A percentile compares a stretch with the other conserved stretches of the same genome.
Evolutionary conservation across 768 basidiomycete genomes (phyloP).

Genomic region (Tulasnella sp.): DNA sequence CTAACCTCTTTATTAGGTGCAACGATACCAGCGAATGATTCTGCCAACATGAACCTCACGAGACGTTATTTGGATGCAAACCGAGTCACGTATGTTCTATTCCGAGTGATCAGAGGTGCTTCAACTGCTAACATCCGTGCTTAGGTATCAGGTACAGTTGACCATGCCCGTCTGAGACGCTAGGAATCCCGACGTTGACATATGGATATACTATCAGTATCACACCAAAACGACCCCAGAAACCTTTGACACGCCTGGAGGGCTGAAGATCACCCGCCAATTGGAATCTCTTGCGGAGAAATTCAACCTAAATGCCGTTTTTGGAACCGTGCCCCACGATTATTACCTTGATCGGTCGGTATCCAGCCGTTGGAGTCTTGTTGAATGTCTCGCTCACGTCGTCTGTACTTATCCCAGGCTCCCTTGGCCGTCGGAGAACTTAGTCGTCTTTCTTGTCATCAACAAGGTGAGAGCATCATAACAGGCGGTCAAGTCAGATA

Average conservation of each 20-base stretch:
- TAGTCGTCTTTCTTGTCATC: conserved; percentile 49
- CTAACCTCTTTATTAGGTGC: conserved; percentile 34
- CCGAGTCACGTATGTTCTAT: conserved; percentile 52
- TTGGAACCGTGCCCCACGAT: conserved; percentile 67
- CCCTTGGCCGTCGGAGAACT: conserved; percentile 52
- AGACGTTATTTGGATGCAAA: conserved; percentile 75
- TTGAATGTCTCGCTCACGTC: conserved; percentile 25
- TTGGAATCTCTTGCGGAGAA: conserved; percentile 41
- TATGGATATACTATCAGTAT: too few species aligned
- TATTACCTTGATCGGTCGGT: conserved; percentile 53
- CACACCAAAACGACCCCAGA: conserved; percentile 45
- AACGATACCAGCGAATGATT: conserved; percentile 29
- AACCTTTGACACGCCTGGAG: conserved; percentile 52
- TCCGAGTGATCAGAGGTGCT: background rate
- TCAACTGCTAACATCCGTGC: background rate
- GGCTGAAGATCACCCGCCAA: conserved; percentile 43
- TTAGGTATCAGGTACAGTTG: conserved; percentile 18
- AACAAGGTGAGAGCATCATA: conserved; percentile 30
- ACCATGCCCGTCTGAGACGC: too few species aligned
- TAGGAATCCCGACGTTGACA: too few species aligned
- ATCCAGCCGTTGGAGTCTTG: conserved; percentile 15
- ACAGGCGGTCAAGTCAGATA: background rate
- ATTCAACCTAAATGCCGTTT: conserved; percentile 54
- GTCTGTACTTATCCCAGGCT: conserved; percentile 33
- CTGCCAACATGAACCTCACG: conserved; percentile 42